Evolutionary conservation across 495 filamentous ascomycete species (phyloP), one percentile per base, ranked within the genome.

Genomic region (Penicillium angulare): DNA sequence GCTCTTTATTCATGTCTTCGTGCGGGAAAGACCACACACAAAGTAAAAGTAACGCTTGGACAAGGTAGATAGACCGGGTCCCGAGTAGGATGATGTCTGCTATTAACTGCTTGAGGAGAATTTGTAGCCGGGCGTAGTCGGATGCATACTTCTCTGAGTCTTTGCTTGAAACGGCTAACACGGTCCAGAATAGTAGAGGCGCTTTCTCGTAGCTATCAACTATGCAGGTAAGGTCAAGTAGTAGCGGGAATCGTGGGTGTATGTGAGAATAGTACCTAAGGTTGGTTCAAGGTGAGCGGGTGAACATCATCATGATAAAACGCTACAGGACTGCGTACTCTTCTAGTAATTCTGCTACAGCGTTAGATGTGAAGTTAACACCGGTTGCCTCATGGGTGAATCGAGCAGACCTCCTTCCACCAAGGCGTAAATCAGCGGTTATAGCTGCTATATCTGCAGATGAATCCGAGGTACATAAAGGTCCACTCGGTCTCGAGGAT

Each of bases 1-100:
- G 43, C 43, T 47, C 43, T 13, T 34, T 47, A 20, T 47, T 47
- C 43, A 47, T 47, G 29, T 35, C 31, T 47, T 35, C 43, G 7
- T 47, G 43, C 10, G 43, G 43, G 16, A 23, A 47, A 13, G 43
- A 23, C 43, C 43, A 47, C 3, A 24, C 43, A 24, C 43, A 47
- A 9, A 47, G 43, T n/a, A 47, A 20, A 23, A 47, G 43, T 47
- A 47, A 33, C n/a, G 43, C 43, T 36, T 47, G 43, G 23, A 47
- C 43, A 21, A 47, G 43, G 31, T 47, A 35, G 10, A 47, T 47
- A 12, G 43, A 47, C 15, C 23, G 21, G 15, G 16, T 47, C 12
- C 43, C 43, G 15, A 47, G 15, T 16, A 47, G 43, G n/a, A 47
- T 3, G 2, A 47, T 47, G 9, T 47, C 43, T 35, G 43, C 43